A percentile compares a stretch with the other conserved stretches of the same genome.
Evolutionary conservation across 441 rosid species (phyloP).

Genomic region (Geranium incanum): DNA sequence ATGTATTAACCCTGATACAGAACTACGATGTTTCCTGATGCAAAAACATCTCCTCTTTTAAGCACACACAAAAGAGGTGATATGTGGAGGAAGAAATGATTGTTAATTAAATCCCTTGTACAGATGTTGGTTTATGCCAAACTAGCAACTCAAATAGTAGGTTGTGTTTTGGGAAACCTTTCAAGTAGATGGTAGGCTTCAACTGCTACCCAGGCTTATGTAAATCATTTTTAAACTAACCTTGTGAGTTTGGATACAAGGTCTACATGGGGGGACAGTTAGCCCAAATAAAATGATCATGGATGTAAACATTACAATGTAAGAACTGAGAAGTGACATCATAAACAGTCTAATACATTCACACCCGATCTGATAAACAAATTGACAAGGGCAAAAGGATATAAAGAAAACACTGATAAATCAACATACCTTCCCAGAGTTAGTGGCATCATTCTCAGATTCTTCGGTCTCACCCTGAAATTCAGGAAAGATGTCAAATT

Average conservation of each 20-base stretch:
- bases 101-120: not conserved
- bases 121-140: not conserved
- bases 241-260: not conserved
- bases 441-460: constrained; percentile 52
- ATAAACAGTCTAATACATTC: not conserved
- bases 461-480: constrained; percentile 84
- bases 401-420: not conserved
- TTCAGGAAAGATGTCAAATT: constrained; percentile 21
- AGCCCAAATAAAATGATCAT: not conserved
- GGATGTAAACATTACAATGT: not conserved
- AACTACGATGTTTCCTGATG: not conserved
- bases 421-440: constrained; percentile 51
- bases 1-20: not conserved
- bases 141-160: not conserved
- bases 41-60: not conserved
- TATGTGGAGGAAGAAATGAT: not conserved
- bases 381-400: not conserved
- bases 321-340: not conserved
- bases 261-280: not conserved
- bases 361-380: not conserved
- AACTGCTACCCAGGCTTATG: not conserved
- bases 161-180: not conserved
- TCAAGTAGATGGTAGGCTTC: not conserved
- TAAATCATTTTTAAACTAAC: not conserved
- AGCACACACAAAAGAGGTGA: not conserved